Evolutionary conservation across 192 early-diverging fungal species (phyloP).

Genomic region (Mortierella claussenii): DNA sequence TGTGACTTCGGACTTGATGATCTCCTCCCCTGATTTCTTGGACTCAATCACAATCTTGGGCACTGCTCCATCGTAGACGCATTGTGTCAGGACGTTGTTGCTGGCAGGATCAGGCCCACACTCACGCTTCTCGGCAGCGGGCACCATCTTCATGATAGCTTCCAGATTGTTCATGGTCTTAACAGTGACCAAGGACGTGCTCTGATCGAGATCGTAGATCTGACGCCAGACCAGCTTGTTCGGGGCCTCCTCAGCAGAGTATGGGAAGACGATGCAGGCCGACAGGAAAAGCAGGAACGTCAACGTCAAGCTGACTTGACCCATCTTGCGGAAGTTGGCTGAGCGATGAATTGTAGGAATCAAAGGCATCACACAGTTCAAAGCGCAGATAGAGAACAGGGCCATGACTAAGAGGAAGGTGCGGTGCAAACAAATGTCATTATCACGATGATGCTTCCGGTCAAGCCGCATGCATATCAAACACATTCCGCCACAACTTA

Average conservation of each 20-base stretch:
- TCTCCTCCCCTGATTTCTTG: slow-evolving; percentile 29
- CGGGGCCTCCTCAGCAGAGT: slow-evolving; percentile 50
- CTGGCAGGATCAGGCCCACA: slow-evolving; percentile 36
- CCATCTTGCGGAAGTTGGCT: slow-evolving; percentile 36
- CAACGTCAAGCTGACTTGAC: slow-evolving; percentile 33
- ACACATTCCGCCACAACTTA: slow-evolving; percentile 32
- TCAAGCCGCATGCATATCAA: too few relatives aligned
- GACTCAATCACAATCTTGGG: slow-evolving; percentile 31
- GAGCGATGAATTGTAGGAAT: slow-evolving; percentile 59
- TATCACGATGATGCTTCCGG: too few relatives aligned
- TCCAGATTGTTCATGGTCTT: slow-evolving; percentile 43
- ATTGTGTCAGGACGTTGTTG: slow-evolving; percentile 28
- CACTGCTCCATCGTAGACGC: slow-evolving; percentile 27
- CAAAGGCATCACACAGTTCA: slow-evolving; percentile 55
- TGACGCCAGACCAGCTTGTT: slow-evolving; percentile 60
- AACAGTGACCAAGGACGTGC: slow-evolving; percentile 49
- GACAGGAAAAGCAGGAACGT: slow-evolving; percentile 42
- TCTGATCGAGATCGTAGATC: slow-evolving; percentile 44
- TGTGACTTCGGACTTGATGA: slow-evolving; percentile 36
- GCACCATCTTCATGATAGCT: slow-evolving; percentile 20
- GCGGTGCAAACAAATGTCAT: too few relatives aligned
- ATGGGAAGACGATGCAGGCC: slow-evolving; percentile 47
- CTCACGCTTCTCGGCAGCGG: slow-evolving; percentile 18
- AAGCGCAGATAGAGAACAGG: slow-evolving; percentile 43
- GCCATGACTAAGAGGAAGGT: slow-evolving; percentile 62